A percentile compares a stretch with the other conserved stretches of the same genome.
These are phyloP conservation scores for Acanthamoeba pearcei DNA, from an alignment of 208 protist genomes.

Conservation along the genomic window DNA sequence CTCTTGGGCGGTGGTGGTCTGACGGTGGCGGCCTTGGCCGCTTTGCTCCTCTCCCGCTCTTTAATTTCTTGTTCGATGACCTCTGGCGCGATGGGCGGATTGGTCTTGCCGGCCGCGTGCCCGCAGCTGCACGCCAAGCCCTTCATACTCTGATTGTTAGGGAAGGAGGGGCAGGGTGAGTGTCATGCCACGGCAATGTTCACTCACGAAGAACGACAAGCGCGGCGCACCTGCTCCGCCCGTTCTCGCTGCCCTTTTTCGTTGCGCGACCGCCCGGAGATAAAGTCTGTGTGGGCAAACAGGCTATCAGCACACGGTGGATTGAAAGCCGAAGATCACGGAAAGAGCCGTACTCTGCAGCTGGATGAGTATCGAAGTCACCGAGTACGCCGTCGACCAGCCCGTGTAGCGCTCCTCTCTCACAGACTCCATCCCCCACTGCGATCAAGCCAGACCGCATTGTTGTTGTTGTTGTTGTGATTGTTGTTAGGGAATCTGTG, in stretches of 20 bases:
- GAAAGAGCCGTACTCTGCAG: slow-evolving; percentile 10
- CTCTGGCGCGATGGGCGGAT: slow-evolving; percentile 14
- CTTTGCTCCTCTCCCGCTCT: background rate
- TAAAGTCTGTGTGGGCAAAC: background rate
- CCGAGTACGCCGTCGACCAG: slow-evolving; percentile 59
- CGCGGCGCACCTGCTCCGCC: too few species aligned
- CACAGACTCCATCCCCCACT: background rate
- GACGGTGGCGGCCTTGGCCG: background rate
- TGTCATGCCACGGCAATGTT: background rate
- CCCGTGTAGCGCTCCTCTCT: background rate
- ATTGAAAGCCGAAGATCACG: background rate
- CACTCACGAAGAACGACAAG: background rate
- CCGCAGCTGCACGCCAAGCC: background rate
- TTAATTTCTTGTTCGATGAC: background rate
- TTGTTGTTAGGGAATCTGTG: background rate
- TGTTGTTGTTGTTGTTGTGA: too few species aligned
- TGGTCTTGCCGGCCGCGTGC: background rate
- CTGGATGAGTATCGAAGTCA: slow-evolving; percentile 39
- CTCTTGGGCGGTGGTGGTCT: background rate
- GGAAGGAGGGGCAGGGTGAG: background rate
- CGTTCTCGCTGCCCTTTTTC: too few species aligned
- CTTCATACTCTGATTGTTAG: background rate
- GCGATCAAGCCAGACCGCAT: background rate
- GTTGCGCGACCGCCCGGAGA: background rate
- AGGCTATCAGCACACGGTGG: background rate